Base-by-base conservation (phyloP, 805 yeast genomes). In the Vanderwaltozyma verrucispora region DNA sequence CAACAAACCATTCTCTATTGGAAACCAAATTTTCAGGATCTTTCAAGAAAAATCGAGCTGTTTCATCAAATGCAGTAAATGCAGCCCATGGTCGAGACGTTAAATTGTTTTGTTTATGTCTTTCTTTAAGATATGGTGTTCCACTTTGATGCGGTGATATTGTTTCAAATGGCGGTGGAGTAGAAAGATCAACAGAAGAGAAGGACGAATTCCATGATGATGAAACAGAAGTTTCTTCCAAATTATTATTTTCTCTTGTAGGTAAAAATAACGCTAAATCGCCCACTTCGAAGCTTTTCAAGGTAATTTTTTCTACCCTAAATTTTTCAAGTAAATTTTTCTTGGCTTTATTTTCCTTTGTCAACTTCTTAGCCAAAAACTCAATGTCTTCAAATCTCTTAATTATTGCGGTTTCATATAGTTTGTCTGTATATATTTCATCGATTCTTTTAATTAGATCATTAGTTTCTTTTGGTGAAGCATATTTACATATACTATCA, bases 321-420 rank as follows among this genome's bases (percentile, higher is more conserved):
- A 39, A 45, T 28, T 49, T 50, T 5, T 53, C 53, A 10, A 72
- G 42, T n/a, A 46, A 31, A 9, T 30, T 39, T 17, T 45, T 48
- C 34, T 52, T 56, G 20, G 48, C 52, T 32, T 63, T 60, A 17
- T 71, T 47, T 43, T 74, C 80, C 51, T 79, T 80, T 40, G 88
- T 84, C 42, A 84, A 68, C 51, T 76, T 82, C 50, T 92, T 78
- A 2, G 97, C 97, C 48, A 88, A 68, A 5, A 80, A 74, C 55
- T 92, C 97, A 35, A 89, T 94, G 52, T 89, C 97, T 38, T 72
- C 75, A 50, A 92, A 88, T 41, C 98, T 66, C 53, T 80, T 77
- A 28, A 77, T 69, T 3, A 87, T 73, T 12, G 74, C 63, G 12
- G 62, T 55, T 27, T 64, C 62, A 33, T 57, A 63, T 9, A 62